phyloP scores from a whole-genome alignment of 2,329 filamentous ascomycete genomes.

The Passalora sequoiae region DNA sequence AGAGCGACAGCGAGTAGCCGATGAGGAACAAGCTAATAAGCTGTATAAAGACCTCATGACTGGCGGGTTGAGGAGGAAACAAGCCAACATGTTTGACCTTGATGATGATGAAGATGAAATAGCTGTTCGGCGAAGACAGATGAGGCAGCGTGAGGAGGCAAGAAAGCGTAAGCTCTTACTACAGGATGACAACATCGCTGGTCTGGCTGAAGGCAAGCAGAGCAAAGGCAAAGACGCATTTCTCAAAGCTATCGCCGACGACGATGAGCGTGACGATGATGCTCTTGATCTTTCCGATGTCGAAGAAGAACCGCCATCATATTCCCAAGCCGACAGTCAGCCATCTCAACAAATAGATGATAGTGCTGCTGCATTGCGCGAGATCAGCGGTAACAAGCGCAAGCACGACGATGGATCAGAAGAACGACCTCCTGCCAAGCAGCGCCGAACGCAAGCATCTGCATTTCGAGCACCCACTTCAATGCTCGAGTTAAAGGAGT shows the following conservation, averaged over 20 bases:
- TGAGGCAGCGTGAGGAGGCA: conserved; percentile 82
- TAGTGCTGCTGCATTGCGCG: conserved; percentile 18
- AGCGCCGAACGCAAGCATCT: conserved; percentile 35
- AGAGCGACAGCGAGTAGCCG: conserved; percentile 69
- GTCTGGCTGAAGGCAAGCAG: conserved; percentile 52
- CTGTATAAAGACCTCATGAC: conserved; percentile 90
- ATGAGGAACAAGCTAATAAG: conserved; percentile 85
- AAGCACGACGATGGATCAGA: conserved; percentile 18
- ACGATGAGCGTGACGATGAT: conserved; percentile 57
- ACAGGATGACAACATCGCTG: conserved; percentile 81
- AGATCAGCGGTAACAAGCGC: conserved; percentile 31
- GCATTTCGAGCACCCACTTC: conserved; percentile 60
- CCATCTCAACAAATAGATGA: conserved; percentile 18
- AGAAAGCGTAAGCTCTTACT: conserved; percentile 87
- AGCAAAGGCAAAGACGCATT: conserved; percentile 77
- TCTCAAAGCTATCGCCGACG: conserved; percentile 76
- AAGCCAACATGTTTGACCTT: conserved; percentile 63
- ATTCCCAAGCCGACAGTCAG: conserved; percentile 28
- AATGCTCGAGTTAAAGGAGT: conserved; percentile 75
- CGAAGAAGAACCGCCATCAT: conserved; percentile 38
- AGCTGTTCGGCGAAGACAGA: conserved; percentile 63
- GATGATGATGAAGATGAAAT: conserved; percentile 82
- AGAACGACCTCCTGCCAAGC: conserved; percentile 39
- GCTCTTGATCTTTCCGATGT: conserved; percentile 64
- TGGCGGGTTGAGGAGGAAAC: conserved; percentile 77